Percentiles rank a stretch among this genome's conserved stretches.
phyloP scores from a whole-genome alignment of 352 stramenopile species.

The Sclerospora graminicola region DNA sequence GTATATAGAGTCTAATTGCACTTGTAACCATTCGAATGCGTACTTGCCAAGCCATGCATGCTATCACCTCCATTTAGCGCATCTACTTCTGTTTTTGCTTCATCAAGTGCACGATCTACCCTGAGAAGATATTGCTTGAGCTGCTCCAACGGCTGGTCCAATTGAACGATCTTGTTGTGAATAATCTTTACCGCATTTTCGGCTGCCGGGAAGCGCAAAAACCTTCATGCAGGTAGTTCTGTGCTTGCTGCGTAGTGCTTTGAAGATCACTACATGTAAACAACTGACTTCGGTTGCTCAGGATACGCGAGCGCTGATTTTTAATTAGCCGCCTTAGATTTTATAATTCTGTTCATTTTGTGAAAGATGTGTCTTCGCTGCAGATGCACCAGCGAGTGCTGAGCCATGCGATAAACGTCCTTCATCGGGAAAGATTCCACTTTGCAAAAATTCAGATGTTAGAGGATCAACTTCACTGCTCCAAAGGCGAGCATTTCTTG shows the following conservation, averaged over 20 bases:
- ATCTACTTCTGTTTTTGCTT: conserved; percentile 48
- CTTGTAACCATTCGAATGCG: conserved; percentile 16
- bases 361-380: conserved; percentile 47
- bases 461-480: conserved; percentile 49
- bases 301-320: conserved; percentile 72
- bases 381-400: conserved; percentile 25
- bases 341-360: conserved; percentile 45
- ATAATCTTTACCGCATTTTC: conserved; percentile 80
- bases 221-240: conserved; percentile 80
- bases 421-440: conserved; percentile 56
- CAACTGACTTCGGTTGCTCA: conserved; percentile 73
- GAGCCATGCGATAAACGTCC: conserved; percentile 28
- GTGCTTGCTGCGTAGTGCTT: conserved; percentile 65
- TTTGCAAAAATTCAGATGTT: conserved; percentile 67
- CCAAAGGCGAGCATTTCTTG: conserved; percentile 65
- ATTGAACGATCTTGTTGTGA: conserved; percentile 64
- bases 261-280: conserved; percentile 78
- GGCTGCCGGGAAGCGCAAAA: conserved; percentile 61
- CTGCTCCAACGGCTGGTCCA: conserved; percentile 66
- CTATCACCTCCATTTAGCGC: conserved; percentile 30
- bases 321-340: too few relatives aligned
- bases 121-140: too few relatives aligned
- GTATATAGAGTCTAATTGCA: conserved; percentile 35
- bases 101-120: conserved; percentile 59
- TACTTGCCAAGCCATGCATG: conserved; percentile 39